phyloP scores from a whole-genome alignment of 2,329 filamentous ascomycete genomes.

The Bipolaris gigantea region DNA sequence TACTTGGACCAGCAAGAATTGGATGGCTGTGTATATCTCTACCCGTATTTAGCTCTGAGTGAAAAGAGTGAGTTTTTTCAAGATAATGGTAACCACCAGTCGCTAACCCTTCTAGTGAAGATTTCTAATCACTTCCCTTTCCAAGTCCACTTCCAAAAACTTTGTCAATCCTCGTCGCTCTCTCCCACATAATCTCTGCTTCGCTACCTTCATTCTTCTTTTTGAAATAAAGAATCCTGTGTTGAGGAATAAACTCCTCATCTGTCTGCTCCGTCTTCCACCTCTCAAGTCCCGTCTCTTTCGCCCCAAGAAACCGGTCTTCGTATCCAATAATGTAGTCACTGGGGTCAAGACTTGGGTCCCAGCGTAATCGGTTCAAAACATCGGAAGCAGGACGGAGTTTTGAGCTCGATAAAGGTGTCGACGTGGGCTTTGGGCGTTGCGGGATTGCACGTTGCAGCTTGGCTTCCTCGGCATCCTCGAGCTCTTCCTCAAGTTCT shows the following conservation, averaged over 20 bases:
- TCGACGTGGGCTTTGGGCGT: constrained; percentile 18
- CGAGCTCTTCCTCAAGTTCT: constrained; percentile 17
- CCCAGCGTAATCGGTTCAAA: constrained; percentile 55
- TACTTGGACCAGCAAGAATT: too few species aligned
- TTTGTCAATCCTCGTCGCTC: constrained; percentile 50
- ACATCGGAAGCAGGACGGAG: constrained; percentile 48
- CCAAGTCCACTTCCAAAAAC: constrained; percentile 50
- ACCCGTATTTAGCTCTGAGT: too few species aligned
- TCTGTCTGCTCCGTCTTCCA: constrained; percentile 59
- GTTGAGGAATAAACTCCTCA: constrained; percentile 60
- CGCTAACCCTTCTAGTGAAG: neutral
- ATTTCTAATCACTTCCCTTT: constrained; percentile 2
- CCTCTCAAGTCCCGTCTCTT: constrained; percentile 52
- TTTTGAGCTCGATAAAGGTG: constrained; percentile 32
- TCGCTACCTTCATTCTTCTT: constrained; percentile 35
- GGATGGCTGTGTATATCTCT: too few species aligned
- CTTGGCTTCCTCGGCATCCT: constrained; percentile 10
- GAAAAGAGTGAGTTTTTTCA: too few species aligned
- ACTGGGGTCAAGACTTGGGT: constrained; percentile 48
- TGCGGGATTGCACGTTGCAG: constrained; percentile 21
- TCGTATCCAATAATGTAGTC: constrained; percentile 58
- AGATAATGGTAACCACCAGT: neutral
- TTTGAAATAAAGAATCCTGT: constrained; percentile 57
- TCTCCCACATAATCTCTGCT: constrained; percentile 54
- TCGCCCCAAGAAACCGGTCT: constrained; percentile 55